Base-by-base conservation (phyloP, 345 rosid genomes). In the Erucastrum elatum region DNA sequence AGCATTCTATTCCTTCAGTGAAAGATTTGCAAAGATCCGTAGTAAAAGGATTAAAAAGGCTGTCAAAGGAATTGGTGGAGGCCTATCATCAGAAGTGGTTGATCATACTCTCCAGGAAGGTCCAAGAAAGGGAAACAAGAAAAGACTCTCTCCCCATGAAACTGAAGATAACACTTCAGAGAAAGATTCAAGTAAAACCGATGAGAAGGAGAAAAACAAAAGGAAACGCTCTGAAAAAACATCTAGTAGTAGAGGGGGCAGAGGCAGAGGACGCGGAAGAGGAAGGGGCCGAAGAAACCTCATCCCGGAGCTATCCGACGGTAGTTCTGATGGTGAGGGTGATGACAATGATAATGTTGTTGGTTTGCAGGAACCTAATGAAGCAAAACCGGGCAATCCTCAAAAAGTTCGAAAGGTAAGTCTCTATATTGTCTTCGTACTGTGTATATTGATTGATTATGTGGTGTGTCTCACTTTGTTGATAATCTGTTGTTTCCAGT, bases 11-110 rank as follows among this genome's bases (percentile, higher is more conserved):
- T 82, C 94, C 80, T 95, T 93, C 84, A 95, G 87, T 79, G 98
- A 93, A 84, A 91, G 91, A 83, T 95, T 93, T 85, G 98, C 98
- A 3, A 93, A 95, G 84, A 93, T 95, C 61, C 96, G 96, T 77
- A 95, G 98, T 68, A 90, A 87, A 83, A 89, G 99, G 78, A 95
- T 95, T 17, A 91, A 89, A 62, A 89, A 87, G 66, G 98, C 97
- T 66, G 94, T 95, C 75, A 93, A 87, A 87, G 97, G 96, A 75
- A 95, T 95, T 44, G 87, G 93, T 12, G 88, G 90, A 71, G 83
- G 78, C 51, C 82, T 85, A 65, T 80, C 86, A 0, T 74, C 81
- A n/a, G 89, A 84, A 61, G 56, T 82, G 76, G 66, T 66, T 78
- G 91, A 82, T 83, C 87, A 88, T 68, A 76, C 72, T 62, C 76